Evolutionary conservation across 805 yeast genomes (phyloP).

Genomic region (Wickerhamomyces pijperi): DNA sequence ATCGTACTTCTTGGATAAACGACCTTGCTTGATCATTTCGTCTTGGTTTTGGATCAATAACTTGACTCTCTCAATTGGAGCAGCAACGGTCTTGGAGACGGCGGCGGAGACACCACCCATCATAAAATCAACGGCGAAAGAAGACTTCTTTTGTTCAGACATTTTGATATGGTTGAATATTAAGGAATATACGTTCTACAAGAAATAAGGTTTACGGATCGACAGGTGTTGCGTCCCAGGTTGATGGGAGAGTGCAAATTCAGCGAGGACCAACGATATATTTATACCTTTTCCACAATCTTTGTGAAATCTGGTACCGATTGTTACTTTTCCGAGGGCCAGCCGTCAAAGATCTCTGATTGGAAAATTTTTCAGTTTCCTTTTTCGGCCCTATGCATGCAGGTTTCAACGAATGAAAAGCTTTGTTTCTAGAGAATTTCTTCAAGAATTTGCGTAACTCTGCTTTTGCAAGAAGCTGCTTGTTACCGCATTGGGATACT

Average conservation of each 20-base stretch:
- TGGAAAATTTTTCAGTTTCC: neutral
- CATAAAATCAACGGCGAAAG: constrained; percentile 58
- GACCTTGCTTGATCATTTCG: constrained; percentile 97
- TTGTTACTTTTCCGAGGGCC: too few relatives aligned
- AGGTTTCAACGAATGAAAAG: neutral
- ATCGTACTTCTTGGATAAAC: constrained; percentile 73
- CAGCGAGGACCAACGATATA: neutral
- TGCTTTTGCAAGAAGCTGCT: neutral
- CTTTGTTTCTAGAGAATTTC: neutral
- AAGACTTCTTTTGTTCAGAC: constrained; percentile 28
- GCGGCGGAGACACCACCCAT: constrained; percentile 99
- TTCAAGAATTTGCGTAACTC: too few relatives aligned
- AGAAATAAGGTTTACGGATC: neutral
- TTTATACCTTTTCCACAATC: neutral
- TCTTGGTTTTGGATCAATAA: constrained; percentile 95
- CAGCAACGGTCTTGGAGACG: constrained; percentile 95
- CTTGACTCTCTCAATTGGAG: constrained; percentile 96
- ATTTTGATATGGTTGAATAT: constrained; percentile 8
- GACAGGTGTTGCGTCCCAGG: neutral
- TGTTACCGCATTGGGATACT: neutral
- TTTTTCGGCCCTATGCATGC: neutral
- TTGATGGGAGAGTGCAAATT: too few relatives aligned
- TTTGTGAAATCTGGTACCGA: neutral
- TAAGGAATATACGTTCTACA: neutral
- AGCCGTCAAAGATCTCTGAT: neutral